Base-by-base conservation (phyloP, 192 early-diverging fungal species). In the Coemansia sp. region DNA sequence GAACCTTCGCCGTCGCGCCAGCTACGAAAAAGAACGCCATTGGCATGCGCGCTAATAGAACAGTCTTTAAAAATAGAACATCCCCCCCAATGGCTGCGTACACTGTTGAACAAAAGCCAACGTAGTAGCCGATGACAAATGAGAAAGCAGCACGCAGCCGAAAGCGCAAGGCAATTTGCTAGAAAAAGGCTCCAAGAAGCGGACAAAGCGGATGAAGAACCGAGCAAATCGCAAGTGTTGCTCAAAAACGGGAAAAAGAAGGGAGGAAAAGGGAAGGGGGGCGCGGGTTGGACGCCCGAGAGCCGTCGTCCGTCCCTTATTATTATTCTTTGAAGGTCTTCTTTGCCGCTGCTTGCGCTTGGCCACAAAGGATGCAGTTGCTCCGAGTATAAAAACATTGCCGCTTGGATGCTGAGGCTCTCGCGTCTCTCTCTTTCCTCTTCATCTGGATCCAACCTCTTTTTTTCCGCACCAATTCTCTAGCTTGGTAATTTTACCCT, bases 361-460 rank as follows among this genome's bases (percentile, higher is more conserved):
- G 7, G 38, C 38, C 0, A 40, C 9, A 40, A 40, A 40, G 38
- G 38, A 40, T 29, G 29, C 3, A 2, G 29, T 29, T 5, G 42
- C 4, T 45, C 9, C 10, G 14, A 17, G 42, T 45, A 45, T 45
- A 45, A 45, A 45, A 45, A 0, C 42, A 0, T 5, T 13, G 42
- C 42, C 42, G 42, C 42, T 45, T 13, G 42, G 42, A 45, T 17
- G 42, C 42, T 17, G 14, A 45, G 5, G 0, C 15, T 17, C 42
- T 45, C 5, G 38, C 38, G 38, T 40, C 38, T 45, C 13, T 17
- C 13, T 17, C 42, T 45, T 45, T 45, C 13, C 42, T 45, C 50
- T 53, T 53, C 50, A 53, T 53, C 50, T 53, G 50, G 50, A 53
- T 53, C 25, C 42, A 45, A 45, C 17, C 4, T 45, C 42, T 45